Percentiles rank a stretch among this genome's conserved stretches.
Conservation (phyloP, 2,329 filamentous ascomycete species). For the Verticillium zaregamsianum region DNA sequence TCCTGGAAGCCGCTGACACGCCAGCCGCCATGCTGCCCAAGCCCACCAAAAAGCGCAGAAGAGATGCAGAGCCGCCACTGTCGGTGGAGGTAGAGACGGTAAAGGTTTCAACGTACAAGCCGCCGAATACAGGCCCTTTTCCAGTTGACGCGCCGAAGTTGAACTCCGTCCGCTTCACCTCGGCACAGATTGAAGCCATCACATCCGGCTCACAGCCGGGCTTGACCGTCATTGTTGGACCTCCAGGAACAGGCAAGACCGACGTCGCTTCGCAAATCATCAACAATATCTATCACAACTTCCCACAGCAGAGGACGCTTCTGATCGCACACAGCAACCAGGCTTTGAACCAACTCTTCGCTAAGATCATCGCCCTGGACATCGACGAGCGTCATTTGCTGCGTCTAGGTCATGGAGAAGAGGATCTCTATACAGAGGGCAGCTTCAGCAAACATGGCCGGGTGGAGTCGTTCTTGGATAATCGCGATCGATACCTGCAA, state of each 20-base stretch:
- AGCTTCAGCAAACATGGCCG: slow-evolving; percentile 93
- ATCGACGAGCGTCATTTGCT: slow-evolving; percentile 94
- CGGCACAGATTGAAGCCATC: slow-evolving; percentile 87
- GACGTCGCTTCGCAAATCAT: slow-evolving; percentile 98
- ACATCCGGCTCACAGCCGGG: slow-evolving; percentile 92
- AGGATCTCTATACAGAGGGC: slow-evolving; percentile 80
- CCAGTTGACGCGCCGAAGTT: slow-evolving; percentile 76
- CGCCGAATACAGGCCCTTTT: slow-evolving; percentile 85
- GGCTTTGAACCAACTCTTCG: slow-evolving; percentile 93
- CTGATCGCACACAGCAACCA: slow-evolving; percentile 97
- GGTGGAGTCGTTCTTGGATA: slow-evolving; percentile 92
- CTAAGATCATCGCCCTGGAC: slow-evolving; percentile 93
- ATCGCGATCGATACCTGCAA: slow-evolving; percentile 69
- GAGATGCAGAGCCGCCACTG: slow-evolving; percentile 66
- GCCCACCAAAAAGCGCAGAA: slow-evolving; percentile 80
- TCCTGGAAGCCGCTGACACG: slow-evolving; percentile 65
- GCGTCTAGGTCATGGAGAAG: slow-evolving; percentile 89
- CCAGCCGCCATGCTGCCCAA: slow-evolving; percentile 48
- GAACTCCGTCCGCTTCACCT: slow-evolving; percentile 84
- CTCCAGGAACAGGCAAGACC: slow-evolving; percentile 97
- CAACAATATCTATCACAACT: slow-evolving; percentile 98
- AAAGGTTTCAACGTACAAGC: slow-evolving; percentile 85
- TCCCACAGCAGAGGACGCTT: slow-evolving; percentile 84
- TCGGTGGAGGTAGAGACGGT: slow-evolving; percentile 62
- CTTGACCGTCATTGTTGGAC: slow-evolving; percentile 88